Evolutionary conservation across 2,329 filamentous ascomycete genomes (phyloP), one percentile per base, ranked within the genome.

Genomic region (Trichothecium roseum): DNA sequence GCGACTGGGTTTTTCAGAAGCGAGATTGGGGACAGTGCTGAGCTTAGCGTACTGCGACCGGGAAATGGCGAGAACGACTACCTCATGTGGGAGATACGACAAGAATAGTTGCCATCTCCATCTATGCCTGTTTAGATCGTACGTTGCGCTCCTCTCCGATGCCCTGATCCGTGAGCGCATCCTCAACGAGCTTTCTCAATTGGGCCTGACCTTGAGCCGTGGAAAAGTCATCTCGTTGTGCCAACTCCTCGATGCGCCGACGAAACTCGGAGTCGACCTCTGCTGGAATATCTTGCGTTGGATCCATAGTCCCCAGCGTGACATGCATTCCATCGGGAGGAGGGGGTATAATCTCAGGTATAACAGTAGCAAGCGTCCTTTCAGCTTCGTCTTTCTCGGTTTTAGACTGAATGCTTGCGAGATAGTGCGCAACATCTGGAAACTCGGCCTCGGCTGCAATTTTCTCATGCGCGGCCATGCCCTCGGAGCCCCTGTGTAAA

Each of bases 171-270:
- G 70, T 61, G 14, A 98, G 65, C 3, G 84, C 87, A 49, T 95
- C 86, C 44, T 81, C 74, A 5, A 98, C 78, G 40, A 98, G 63
- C 45, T 75, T 71, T 40, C 87, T 73, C 49, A 98, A 60, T 52
- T 88, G 78, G 16, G 71, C 72, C 59, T 98, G 91, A 4, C 83
- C 84, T 40, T 81, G 76, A 36, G 84, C 78, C 5, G 78, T 81
- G 47, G 89, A 69, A 49, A 95, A 94, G 51, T 96, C 87, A 17
- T 82, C 78, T 28, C 86, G 71, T 26, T 80, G 72, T 3, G 91
- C 88, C 40, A 98, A 62, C 57, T 94, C 83, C 50, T 96, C 87
- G 51, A 98, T 96, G 36, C 84, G 72, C 45, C 81, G 69, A 51
- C 81, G 77, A 45, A 98, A 85, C 45, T 88, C 87, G 2, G 84